Conservation (phyloP, 176 grass and related monocot genomes). For the Oryza officinalis region DNA sequence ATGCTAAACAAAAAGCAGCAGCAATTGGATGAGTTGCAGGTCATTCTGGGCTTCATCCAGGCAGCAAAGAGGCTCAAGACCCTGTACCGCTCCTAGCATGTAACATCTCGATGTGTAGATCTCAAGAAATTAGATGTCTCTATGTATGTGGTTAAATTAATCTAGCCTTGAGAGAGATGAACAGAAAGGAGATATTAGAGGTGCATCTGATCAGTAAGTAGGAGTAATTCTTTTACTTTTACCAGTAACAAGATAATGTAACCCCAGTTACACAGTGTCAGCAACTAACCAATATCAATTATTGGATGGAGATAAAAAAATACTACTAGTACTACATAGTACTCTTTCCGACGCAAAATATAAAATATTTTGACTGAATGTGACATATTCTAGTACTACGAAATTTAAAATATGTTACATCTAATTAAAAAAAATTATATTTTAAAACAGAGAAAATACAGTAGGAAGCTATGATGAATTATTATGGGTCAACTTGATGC, state of each 20-base stretch:
- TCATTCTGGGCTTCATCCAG: slow-evolving; percentile 70
- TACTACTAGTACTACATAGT: background rate
- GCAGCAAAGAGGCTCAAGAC: slow-evolving; percentile 67
- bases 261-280: slow-evolving; percentile 2
- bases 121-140: slow-evolving; percentile 17
- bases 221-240: slow-evolving; percentile 38
- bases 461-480: slow-evolving; percentile 33
- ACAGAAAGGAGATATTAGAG: slow-evolving; percentile 26
- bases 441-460: no score
- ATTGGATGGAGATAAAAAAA: slow-evolving; percentile 38
- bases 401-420: no score
- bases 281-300: slow-evolving; percentile 27
- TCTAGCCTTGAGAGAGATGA: slow-evolving; percentile 22
- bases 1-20: slow-evolving; percentile 38
- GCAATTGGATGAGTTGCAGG: slow-evolving; percentile 84
- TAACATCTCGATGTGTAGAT: background rate
- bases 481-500: slow-evolving; percentile 9
- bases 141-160: slow-evolving; percentile 3
- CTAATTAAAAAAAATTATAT: no score
- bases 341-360: no score
- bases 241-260: slow-evolving; percentile 39
- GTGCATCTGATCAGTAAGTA: slow-evolving; percentile 22
- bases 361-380: no score
- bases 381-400: no score
- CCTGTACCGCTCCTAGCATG: slow-evolving; percentile 39